Base-by-base conservation (phyloP, 2,329 filamentous ascomycete genomes). In the Aspergillus latus region DNA sequence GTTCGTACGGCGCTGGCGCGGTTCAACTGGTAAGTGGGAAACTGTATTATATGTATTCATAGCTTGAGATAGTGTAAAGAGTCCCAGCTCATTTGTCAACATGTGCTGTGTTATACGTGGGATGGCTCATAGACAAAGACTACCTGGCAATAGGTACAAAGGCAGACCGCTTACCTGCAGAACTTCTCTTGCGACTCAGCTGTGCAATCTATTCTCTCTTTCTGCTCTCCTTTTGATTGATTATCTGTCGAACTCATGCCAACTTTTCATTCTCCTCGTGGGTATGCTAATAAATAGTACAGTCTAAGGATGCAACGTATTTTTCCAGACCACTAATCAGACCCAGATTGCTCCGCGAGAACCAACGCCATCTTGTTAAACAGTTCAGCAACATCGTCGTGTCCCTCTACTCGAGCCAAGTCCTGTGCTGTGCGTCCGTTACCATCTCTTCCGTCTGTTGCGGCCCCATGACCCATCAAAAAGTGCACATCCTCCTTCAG, bases 401-500 rank as follows among this genome's bases (percentile, higher is more conserved):
- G 46, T 32, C 60, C 62, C 15, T 53, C 59, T 21, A 61, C 59
- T 9, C 43, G 50, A 28, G 64, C 63, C 42, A 65, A 29, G 34
- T 66, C 63, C 43, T 55, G 51, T 13, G 63, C 47, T 8, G 61
- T 66, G 34, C 56, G 57, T 34, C 64, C 64, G 13, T 62, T 62
- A 9, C 58, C 56, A 13, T 66, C 64, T 40, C 59, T 58, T 10
- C 53, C 43, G 28, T 64, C 59, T 2, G 58, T 59, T 7, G 48
- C 53, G 1, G 59, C 59, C 2, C 64, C 64, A 45, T 65, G 61
- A 9, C 62, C 59, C 15, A 66, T 59, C 11, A 66, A 54, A 49
- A 65, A 65, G 40, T 64, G 52, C 4, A 64, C 64, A 46, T 65
- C 63, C 13, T 63, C 52, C 10, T 49, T 56, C 15, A 64, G 26